Evolutionary conservation across 306 rosid genomes (phyloP), one percentile per base, ranked within the genome.

Genomic region (Vigna nakashimae): DNA sequence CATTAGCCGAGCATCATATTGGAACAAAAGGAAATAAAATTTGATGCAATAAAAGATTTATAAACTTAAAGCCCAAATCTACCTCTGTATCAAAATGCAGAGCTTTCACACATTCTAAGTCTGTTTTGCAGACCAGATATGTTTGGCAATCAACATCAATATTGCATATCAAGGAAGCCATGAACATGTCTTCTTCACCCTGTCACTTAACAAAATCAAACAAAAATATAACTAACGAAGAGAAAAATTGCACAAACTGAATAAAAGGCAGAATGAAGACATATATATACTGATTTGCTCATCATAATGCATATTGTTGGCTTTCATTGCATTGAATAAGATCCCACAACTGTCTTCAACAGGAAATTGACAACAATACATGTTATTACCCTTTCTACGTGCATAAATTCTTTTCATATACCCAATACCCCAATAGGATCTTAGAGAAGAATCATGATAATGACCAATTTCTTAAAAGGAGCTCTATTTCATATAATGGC

Each of bases 121-220:
- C 95, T 69, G 84, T 74, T 84, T 89, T 90, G 93, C 95, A 91
- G 73, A 92, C 88, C 56, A 94, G 79, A 82, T 78, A 82, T 85
- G 87, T 94, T 83, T 88, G 85, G 6, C 93, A 94, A 64, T 90
- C 92, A 78, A 26, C 88, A 77, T 87, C 98, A 74, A 89, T 84
- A 70, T 92, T 92, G 89, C 98, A 94, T 77, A 94, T 92, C 92
- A 94, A 86, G 58, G 98, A 94, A 43, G 89, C 89, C 95, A 89
- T 92, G 83, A 94, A 94, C 86, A 89, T 78, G 38, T 92, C 92
- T 80, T 89, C 91, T 80, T 90, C 93, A 74, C 84, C 81, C 97
- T 90, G 88, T 50, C 63, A 75, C 76, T 78, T 62, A 53, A 79
- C 49, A 53, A 69, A 45, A 34, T 16, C 68, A 65, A 64, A 43